Evolutionary conservation across 176 grass and related monocot genomes (phyloP).

Genomic region (Canna indica): DNA sequence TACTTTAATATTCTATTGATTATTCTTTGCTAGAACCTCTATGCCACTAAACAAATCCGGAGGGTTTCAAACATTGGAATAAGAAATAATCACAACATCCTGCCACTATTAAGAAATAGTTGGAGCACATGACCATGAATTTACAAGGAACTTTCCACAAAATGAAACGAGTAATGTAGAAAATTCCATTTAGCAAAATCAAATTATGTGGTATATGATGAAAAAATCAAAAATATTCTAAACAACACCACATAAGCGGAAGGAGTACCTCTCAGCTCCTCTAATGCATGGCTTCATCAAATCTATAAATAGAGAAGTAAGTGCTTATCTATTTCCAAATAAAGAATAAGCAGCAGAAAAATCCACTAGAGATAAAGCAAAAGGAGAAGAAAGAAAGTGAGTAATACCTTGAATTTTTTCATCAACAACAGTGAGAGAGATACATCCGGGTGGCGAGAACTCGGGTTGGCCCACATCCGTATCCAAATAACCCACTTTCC

Average conservation of each 20-base stretch:
- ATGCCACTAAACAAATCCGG: too few species aligned
- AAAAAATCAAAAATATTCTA: too few species aligned
- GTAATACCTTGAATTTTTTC: conserved; percentile 34
- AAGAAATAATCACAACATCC: too few species aligned
- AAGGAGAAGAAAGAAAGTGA: not conserved
- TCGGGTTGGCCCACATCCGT: conserved; percentile 85
- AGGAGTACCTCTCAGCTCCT: conserved; percentile 3
- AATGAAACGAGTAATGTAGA: not conserved
- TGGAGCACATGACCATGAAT: too few species aligned
- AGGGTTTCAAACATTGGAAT: too few species aligned
- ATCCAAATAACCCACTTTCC: conserved; percentile 60
- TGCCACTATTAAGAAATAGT: too few species aligned
- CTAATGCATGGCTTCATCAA: conserved; percentile 9
- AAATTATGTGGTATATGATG: not conserved
- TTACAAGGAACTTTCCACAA: too few species aligned
- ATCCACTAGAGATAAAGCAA: not conserved
- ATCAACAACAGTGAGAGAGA: conserved; percentile 54
- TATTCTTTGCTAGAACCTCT: too few species aligned
- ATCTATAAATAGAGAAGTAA: conserved; percentile 15
- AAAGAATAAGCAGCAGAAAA: not conserved
- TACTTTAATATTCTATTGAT: too few species aligned
- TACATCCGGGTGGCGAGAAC: conserved; percentile 63
- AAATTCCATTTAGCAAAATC: not conserved
- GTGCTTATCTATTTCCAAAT: not conserved
- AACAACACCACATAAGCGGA: not conserved